These are phyloP conservation scores for Pleomassaria siparia DNA, from an alignment of 2,329 filamentous ascomycete species.

Conservation along the genomic window DNA sequence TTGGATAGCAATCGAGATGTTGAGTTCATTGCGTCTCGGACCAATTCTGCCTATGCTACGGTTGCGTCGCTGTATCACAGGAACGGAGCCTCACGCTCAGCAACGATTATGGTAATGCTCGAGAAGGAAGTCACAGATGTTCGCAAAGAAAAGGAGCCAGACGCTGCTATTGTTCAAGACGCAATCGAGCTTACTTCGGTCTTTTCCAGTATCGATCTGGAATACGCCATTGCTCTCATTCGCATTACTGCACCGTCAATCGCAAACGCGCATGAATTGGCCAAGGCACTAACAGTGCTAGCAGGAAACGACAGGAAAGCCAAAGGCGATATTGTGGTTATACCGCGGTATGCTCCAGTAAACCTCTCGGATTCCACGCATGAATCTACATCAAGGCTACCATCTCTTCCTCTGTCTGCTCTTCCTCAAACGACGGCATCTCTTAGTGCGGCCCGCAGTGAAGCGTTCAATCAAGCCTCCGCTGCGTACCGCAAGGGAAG, in stretches of 20 bases:
- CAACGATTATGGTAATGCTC: slow-evolving; percentile 59
- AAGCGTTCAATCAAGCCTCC: slow-evolving; percentile 60
- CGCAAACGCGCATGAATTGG: slow-evolving; percentile 61
- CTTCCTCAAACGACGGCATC: slow-evolving; percentile 43
- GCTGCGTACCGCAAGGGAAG: slow-evolving; percentile 62
- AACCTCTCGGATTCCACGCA: slow-evolving; percentile 35
- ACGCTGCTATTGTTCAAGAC: slow-evolving; percentile 51
- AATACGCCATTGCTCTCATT: slow-evolving; percentile 56
- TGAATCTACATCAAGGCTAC: slow-evolving; percentile 27
- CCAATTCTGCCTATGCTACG: slow-evolving; percentile 48
- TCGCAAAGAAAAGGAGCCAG: slow-evolving; percentile 31
- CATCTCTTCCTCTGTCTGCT: slow-evolving; percentile 29
- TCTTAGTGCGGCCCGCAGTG: slow-evolving; percentile 50
- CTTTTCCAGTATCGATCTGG: slow-evolving; percentile 54
- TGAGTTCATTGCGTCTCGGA: slow-evolving; percentile 60
- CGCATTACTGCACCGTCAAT: slow-evolving; percentile 60
- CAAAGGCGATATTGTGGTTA: slow-evolving; percentile 50
- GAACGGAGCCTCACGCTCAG: slow-evolving; percentile 57
- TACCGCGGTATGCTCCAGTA: slow-evolving; percentile 49
- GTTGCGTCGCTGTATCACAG: slow-evolving; percentile 62
- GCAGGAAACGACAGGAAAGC: slow-evolving; percentile 23
- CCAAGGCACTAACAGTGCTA: slow-evolving; percentile 53
- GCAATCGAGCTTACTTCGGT: slow-evolving; percentile 57
- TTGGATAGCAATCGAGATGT: slow-evolving; percentile 58
- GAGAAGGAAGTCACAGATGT: slow-evolving; percentile 48